Base-by-base conservation (phyloP, 1,284 basidiomycete species). In the Microbotryomycetes sp. region DNA sequence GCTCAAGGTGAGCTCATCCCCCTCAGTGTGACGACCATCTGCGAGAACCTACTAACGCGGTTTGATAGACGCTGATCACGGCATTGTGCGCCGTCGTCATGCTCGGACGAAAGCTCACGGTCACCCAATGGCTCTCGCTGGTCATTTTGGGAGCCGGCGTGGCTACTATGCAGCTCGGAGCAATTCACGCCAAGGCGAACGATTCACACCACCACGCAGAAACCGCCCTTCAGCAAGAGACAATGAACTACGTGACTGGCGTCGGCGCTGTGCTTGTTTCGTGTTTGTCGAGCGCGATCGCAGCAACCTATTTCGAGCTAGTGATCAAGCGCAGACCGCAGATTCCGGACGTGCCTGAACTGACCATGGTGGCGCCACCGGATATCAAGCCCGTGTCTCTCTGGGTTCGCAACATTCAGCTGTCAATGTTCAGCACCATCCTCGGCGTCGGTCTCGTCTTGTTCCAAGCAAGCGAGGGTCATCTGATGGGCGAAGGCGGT, bases 331-430 rank as follows among this genome's bases (percentile, higher is more conserved):
- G 63, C 2, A 47, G 30, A 13, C 49, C 57, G 3, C 21, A 48
- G 31, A 49, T 58, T 4, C 60, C 60, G 21, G 45, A 53, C 11
- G 54, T 62, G 41, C 57, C 59, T 29, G 57, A 62, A 48, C 31
- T 57, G 30, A 57, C 57, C 31, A 59, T 45, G 52, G 52, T 46
- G 7, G 41, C 21, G 35, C 50, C 51, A 16, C 56, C 45, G 46
- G 50, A 55, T 52, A 48, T 54, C 31, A 65, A 66, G 41, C 62
- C 69, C 13, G 59, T 63, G 6, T 65, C 64, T 26, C 68, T 76
- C 16, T 76, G 75, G 75, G 67, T 74, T 13, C 72, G 75, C 57
- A 76, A 76, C 61, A 74, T 75, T 27, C 75, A 76, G 61, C 69
- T 76, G 4, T 74, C 71, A 5, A 65, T 70, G 24, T 75, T 75